Conservation (phyloP, 257 asterid species). For the Prunella vulgaris region DNA sequence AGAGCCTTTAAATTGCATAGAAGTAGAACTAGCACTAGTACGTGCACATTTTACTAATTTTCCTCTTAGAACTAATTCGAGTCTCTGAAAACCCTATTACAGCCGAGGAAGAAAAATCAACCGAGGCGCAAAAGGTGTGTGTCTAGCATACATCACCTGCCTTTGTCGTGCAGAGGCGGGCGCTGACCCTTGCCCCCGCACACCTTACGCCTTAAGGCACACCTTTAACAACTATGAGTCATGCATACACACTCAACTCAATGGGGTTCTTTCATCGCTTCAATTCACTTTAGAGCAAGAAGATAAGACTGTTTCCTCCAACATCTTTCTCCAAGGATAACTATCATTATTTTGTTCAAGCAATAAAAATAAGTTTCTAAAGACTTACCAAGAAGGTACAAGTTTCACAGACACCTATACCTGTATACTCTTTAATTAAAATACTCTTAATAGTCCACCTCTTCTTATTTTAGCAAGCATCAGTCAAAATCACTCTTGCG, state of each 20-base stretch:
- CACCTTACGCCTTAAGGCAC: too few relatives aligned
- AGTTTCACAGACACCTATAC: neutral
- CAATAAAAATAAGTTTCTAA: constrained; percentile 5
- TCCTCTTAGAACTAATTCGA: too few relatives aligned
- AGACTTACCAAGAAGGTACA: neutral
- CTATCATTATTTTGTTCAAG: neutral
- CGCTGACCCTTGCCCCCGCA: neutral
- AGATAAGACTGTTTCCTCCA: neutral
- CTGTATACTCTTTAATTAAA: neutral
- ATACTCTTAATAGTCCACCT: neutral
- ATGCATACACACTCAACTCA: constrained; percentile 8
- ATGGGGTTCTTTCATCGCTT: neutral
- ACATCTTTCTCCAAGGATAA: neutral
- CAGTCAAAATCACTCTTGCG: constrained; percentile 1
- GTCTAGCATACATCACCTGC: neutral
- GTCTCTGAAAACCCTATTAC: too few relatives aligned
- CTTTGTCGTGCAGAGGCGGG: neutral
- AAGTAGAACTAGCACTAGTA: too few relatives aligned
- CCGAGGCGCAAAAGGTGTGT: too few relatives aligned
- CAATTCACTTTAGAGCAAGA: neutral
- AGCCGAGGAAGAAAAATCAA: too few relatives aligned
- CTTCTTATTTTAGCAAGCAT: neutral
- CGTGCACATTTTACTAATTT: neutral
- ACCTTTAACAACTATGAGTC: too few relatives aligned
- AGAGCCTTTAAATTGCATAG: neutral